Percentiles rank a stretch among this genome's conserved stretches.
Evolutionary conservation across 2,329 filamentous ascomycete genomes (phyloP).

Genomic region (Curvularia sp.): DNA sequence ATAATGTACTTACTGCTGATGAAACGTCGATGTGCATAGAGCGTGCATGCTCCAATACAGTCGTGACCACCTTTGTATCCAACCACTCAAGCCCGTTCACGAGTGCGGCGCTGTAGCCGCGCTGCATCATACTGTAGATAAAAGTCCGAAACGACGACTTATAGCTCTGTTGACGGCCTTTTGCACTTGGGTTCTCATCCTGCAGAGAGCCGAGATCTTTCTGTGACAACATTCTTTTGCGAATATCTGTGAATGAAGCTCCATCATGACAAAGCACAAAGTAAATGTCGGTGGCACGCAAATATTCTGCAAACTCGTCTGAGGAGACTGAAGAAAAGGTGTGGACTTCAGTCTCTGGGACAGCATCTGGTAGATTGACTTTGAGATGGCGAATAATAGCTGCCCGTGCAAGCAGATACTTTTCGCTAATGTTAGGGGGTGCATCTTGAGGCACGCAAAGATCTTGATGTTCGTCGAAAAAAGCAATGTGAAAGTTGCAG

Average conservation of each 20-base stretch:
- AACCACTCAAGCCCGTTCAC: slow-evolving; percentile 69
- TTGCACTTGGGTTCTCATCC: slow-evolving; percentile 25
- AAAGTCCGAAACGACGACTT: slow-evolving; percentile 54
- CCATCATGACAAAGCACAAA: slow-evolving; percentile 76
- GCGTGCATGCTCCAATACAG: slow-evolving; percentile 31
- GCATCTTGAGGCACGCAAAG: slow-evolving; percentile 63
- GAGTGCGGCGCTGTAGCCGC: slow-evolving; percentile 68
- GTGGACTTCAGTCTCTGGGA: slow-evolving; percentile 55
- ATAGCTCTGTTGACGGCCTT: slow-evolving; percentile 33
- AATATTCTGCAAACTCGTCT: slow-evolving; percentile 62
- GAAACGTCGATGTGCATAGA: slow-evolving; percentile 27
- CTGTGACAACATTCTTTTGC: slow-evolving; percentile 27
- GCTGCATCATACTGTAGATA: slow-evolving; percentile 63
- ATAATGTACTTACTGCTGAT: slow-evolving; percentile 24
- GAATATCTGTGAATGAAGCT: slow-evolving; percentile 41
- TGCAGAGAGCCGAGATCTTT: slow-evolving; percentile 31
- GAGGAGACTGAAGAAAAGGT: slow-evolving; percentile 59
- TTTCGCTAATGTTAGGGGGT: slow-evolving; percentile 49
- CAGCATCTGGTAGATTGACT: slow-evolving; percentile 50
- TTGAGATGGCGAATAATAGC: slow-evolving; percentile 70
- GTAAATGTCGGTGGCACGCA: slow-evolving; percentile 63
- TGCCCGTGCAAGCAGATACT: slow-evolving; percentile 68
- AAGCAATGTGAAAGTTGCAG: slow-evolving; percentile 75
- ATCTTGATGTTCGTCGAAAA: slow-evolving; percentile 66
- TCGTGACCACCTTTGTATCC: slow-evolving; percentile 65